Base-by-base conservation (phyloP, 768 basidiomycete species). In the Podaxis sp. region DNA sequence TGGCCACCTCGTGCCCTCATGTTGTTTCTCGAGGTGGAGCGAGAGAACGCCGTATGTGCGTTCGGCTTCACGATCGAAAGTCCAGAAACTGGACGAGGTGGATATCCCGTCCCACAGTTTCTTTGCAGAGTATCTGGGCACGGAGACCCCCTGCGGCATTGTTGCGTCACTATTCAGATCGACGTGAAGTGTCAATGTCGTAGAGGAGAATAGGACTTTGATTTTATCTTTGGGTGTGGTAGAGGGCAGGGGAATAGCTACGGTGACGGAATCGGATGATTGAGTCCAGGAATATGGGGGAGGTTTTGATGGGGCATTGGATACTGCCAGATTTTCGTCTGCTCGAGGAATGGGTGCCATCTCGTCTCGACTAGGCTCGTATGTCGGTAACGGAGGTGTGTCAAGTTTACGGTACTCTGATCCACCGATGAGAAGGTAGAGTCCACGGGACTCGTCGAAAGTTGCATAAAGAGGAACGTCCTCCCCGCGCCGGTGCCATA, bases 281-380 rank as follows among this genome's bases (percentile, higher is more conserved):
- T 99, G 96, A 0, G 87, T 92, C 96, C 96, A 99, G 1, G 93
- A 93, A 74, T 95, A 98, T 0, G 95, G 90, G 28, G 86, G 85
- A 2, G 90, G 91, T 66, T 81, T 87, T 9, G 74, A 71, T 1
- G 77, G 76, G 26, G 70, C 69, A 19, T 74, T 70, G 5, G 68
- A 33, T 26, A 24, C 2, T 39, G 48, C 33, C 24, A 44, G 66
- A 63, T 77, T 80, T 72, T 90, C 90, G 64, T 78, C 80, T 6
- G 76, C 70, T 53, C 86, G 84, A 17, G 93, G 90, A 53, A 92
- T 86, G 4, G 90, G 85, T 0, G 82, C 87, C 1, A 88, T 74
- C 68, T 93, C 92, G 49, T 89, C 87, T 0, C 80, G 68, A 4
- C 83, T 79, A 8, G 89, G 92, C 55, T 85, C 83, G 63, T 87